Evolutionary conservation across 1,284 basidiomycete species (phyloP).

Genomic region (Ceratobasidium sp.): DNA sequence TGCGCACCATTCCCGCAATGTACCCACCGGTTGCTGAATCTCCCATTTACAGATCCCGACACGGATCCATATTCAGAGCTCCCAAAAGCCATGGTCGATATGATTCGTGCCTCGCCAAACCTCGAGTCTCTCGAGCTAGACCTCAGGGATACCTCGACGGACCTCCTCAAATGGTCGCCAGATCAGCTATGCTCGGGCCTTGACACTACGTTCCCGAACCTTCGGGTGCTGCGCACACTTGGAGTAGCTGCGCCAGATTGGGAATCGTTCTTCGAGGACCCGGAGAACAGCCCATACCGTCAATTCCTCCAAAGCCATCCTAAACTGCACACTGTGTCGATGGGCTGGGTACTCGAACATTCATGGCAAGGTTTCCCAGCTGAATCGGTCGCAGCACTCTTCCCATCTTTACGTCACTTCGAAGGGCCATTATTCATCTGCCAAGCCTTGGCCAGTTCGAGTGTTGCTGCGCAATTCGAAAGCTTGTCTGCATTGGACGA

Average conservation of each 20-base stretch:
- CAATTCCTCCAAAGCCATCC: slow-evolving; percentile 3
- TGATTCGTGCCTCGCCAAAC: slow-evolving; percentile 17
- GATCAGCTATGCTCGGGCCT: slow-evolving; percentile 11
- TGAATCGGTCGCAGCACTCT: slow-evolving; percentile 11
- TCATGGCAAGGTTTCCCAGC: neutral
- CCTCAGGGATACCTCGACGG: neutral
- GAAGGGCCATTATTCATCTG: slow-evolving; percentile 34
- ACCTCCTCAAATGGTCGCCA: slow-evolving; percentile 12
- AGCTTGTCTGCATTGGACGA: slow-evolving; percentile 18
- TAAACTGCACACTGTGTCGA: slow-evolving; percentile 7
- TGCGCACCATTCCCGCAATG: neutral
- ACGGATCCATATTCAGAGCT: neutral
- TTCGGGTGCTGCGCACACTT: neutral
- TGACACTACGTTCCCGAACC: neutral
- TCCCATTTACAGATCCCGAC: neutral
- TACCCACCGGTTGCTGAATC: no score
- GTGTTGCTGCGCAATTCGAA: slow-evolving; percentile 5
- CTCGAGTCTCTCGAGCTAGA: slow-evolving; percentile 20
- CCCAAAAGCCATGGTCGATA: slow-evolving; percentile 1
- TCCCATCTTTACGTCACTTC: slow-evolving; percentile 23
- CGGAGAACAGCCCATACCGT: neutral
- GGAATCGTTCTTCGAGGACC: slow-evolving; percentile 17
- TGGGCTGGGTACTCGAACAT: slow-evolving; percentile 17
- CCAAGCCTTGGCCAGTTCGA: slow-evolving; percentile 3
- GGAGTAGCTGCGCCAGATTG: neutral